These are phyloP conservation scores for Casuarina cunninghamiana DNA, from an alignment of 306 rosid species.

Conservation along the genomic window DNA sequence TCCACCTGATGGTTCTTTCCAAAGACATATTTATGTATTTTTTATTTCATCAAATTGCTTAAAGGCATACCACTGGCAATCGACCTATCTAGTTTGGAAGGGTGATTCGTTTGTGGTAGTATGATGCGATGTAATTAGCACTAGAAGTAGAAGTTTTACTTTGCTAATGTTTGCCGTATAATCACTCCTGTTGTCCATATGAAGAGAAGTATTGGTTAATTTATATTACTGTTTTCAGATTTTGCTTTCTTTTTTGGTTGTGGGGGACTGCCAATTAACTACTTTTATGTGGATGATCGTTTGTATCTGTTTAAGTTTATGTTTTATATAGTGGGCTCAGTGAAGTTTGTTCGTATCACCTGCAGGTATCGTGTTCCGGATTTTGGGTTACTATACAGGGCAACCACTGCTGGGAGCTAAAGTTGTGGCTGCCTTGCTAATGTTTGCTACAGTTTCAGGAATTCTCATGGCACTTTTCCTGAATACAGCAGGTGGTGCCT, in stretches of 20 bases:
- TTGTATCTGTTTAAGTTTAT: slow-evolving; percentile 1
- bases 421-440: slow-evolving; percentile 86
- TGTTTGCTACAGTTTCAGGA: slow-evolving; percentile 96
- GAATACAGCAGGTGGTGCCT: slow-evolving; percentile 97
- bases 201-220: not conserved
- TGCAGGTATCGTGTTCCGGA: slow-evolving; percentile 85
- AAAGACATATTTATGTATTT: too few relatives aligned
- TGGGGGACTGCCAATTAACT: not conserved
- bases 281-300: not conserved
- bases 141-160: not conserved
- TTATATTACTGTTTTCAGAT: not conserved
- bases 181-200: not conserved
- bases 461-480: slow-evolving; percentile 98
- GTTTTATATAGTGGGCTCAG: slow-evolving; percentile 19
- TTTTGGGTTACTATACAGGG: slow-evolving; percentile 87
- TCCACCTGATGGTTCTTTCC: not conserved
- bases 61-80: not conserved
- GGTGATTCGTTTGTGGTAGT: not conserved
- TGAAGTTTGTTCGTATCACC: slow-evolving; percentile 26
- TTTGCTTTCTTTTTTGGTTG: not conserved
- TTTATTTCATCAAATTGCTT: too few relatives aligned
- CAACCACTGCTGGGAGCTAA: slow-evolving; percentile 96
- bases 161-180: not conserved
- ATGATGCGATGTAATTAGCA: not conserved
- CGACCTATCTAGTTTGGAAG: not conserved